Conservation (phyloP, 306 rosid species). For the Cucurbita maxima region DNA sequence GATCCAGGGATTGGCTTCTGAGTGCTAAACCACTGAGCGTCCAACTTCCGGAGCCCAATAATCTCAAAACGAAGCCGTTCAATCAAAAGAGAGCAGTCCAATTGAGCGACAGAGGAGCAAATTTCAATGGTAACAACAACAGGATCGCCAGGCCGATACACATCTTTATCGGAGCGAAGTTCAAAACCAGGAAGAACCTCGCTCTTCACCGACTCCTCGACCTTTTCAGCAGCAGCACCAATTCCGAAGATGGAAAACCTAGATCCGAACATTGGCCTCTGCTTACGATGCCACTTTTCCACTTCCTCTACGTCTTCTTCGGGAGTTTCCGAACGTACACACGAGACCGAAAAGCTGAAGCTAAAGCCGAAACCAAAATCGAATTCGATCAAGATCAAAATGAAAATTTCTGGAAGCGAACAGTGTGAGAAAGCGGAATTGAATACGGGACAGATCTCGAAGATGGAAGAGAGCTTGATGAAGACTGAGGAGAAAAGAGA, state of each 20-base stretch:
- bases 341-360: too few species aligned
- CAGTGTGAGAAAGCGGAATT: too few species aligned
- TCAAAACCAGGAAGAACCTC: conserved; percentile 38
- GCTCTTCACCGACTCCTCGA: conserved; percentile 11
- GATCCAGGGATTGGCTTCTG: conserved; percentile 66
- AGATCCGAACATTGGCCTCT: conserved; percentile 41
- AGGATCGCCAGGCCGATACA: conserved; percentile 84
- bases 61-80: conserved; percentile 78
- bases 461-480: too few species aligned
- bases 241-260: conserved; percentile 51
- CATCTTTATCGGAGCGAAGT: conserved; percentile 61
- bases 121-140: conserved; percentile 59
- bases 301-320: background rate
- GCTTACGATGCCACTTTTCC: conserved; percentile 1
- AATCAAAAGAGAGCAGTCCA: conserved; percentile 42
- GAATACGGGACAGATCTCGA: too few species aligned
- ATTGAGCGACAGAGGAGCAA: conserved; percentile 16
- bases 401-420: too few species aligned
- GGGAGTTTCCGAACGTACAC: background rate
- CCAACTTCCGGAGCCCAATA: conserved; percentile 71
- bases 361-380: too few species aligned
- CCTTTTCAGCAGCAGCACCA: conserved; percentile 27
- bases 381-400: too few species aligned
- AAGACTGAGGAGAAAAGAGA: too few species aligned
- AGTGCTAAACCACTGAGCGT: conserved; percentile 81